Conservation (phyloP, 139 green algal genomes). For the Choricystis sp. region DNA sequence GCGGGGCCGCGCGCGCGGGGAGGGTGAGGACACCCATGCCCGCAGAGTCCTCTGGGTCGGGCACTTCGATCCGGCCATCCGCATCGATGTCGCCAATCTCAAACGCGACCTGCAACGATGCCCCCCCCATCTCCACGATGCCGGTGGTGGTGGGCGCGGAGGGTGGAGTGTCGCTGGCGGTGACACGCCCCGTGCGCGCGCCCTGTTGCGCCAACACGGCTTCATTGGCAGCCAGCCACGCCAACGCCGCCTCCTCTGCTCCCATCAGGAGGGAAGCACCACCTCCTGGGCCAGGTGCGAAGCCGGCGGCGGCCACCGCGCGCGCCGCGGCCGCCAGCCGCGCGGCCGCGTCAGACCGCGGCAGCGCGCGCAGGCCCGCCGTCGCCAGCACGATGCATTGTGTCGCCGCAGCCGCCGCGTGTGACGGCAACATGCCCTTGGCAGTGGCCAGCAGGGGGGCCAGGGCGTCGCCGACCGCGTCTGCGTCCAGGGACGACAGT, state of each 20-base stretch:
- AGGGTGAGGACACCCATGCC: no score
- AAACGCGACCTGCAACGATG: neutral
- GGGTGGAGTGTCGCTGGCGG: no score
- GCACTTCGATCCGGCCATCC: no score
- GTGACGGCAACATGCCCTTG: neutral
- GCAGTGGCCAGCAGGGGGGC: neutral
- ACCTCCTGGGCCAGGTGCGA: neutral
- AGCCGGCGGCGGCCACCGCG: neutral
- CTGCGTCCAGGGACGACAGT: neutral
- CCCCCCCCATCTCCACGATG: neutral
- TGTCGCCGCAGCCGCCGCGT: neutral
- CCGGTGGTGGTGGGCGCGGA: neutral
- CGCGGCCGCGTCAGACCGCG: no score
- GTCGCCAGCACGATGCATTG: neutral
- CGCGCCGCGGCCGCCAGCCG: neutral
- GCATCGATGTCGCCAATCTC: neutral
- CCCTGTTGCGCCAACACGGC: neutral
- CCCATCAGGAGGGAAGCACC: neutral
- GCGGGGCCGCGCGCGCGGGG: no score
- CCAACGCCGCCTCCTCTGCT: neutral
- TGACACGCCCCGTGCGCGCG: no score
- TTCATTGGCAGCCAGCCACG: neutral
- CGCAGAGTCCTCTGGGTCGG: no score
- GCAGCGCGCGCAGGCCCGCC: neutral
- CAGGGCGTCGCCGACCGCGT: neutral